These are phyloP conservation scores for Ceraceosorus guamensis DNA, from an alignment of 1,284 basidiomycete species.

Conservation along the genomic window DNA sequence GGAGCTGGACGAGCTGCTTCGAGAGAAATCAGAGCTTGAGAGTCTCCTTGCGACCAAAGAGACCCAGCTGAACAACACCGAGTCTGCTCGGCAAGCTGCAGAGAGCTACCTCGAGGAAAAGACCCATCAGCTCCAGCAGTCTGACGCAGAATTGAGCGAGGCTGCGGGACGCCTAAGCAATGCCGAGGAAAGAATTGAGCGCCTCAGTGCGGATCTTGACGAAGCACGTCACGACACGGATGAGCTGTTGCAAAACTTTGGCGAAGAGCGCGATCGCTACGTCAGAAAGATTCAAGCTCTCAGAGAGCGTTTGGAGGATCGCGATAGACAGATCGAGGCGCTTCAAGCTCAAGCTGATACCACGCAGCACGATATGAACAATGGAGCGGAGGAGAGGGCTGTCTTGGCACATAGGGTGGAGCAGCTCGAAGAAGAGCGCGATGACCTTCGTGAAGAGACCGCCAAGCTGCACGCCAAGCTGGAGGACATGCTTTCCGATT, in stretches of 20 bases:
- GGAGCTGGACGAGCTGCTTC: neutral
- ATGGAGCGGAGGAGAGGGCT: slow-evolving; percentile 1
- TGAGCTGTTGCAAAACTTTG: neutral
- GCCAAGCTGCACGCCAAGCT: slow-evolving; percentile 44
- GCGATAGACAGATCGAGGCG: slow-evolving; percentile 1
- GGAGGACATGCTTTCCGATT: slow-evolving; percentile 48
- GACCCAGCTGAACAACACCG: slow-evolving; percentile 4
- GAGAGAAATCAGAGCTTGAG: slow-evolving; percentile 4
- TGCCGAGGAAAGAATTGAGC: slow-evolving; percentile 28
- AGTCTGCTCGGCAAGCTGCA: slow-evolving; percentile 22
- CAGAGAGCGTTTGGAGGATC: slow-evolving; percentile 3
- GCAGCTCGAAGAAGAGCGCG: slow-evolving; percentile 38
- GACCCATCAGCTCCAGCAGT: slow-evolving; percentile 59
- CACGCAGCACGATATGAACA: slow-evolving; percentile 3
- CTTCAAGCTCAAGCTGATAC: slow-evolving; percentile 1
- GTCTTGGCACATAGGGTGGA: slow-evolving; percentile 20
- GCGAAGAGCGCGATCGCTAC: slow-evolving; percentile 3
- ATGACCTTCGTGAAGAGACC: slow-evolving; percentile 46
- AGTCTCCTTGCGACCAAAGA: neutral
- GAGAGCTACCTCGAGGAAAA: slow-evolving; percentile 51
- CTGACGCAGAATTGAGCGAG: slow-evolving; percentile 30
- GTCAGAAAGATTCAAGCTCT: neutral
- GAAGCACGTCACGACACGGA: slow-evolving; percentile 10
- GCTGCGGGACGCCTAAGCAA: too few species aligned
- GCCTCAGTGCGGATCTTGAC: slow-evolving; percentile 52